These are phyloP conservation scores for Smallanthus sonchifolius DNA, from an alignment of 129 eudicot genomes.

Conservation along the genomic window DNA sequence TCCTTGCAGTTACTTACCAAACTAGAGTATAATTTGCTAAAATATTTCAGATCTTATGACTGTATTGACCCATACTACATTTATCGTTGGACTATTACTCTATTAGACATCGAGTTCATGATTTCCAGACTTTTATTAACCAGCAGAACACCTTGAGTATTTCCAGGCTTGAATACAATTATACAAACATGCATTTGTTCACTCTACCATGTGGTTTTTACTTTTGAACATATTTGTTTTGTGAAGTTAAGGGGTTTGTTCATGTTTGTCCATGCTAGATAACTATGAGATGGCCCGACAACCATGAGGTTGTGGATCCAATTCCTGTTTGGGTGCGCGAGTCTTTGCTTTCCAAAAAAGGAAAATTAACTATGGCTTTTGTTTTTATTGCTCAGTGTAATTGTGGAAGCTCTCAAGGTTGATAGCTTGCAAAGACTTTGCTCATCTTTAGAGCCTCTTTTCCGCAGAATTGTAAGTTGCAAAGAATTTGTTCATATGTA, in stretches of 20 bases:
- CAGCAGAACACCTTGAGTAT: background rate
- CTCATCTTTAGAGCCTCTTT: constrained; percentile 58
- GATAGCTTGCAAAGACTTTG: constrained; percentile 55
- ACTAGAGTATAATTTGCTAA: background rate
- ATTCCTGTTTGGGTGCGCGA: background rate
- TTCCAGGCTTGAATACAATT: background rate
- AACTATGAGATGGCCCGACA: background rate
- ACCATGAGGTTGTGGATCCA: background rate
- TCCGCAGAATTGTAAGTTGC: constrained; percentile 50
- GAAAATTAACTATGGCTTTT: background rate
- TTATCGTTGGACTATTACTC: background rate
- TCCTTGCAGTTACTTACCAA: background rate
- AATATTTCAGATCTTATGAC: constrained; percentile 4
- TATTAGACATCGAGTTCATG: background rate
- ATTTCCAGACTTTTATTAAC: background rate
- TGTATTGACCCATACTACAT: background rate
- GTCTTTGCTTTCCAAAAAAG: background rate
- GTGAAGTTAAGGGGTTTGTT: background rate
- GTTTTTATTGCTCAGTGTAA: constrained; percentile 30
- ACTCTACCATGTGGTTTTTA: background rate
- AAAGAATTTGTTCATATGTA: background rate
- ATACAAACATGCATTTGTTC: background rate
- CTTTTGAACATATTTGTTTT: background rate
- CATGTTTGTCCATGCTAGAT: background rate
- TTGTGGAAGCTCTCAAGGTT: constrained; percentile 53